Conservation (phyloP, 352 stramenopile genomes). For the Globisporangium uncinulatum region DNA sequence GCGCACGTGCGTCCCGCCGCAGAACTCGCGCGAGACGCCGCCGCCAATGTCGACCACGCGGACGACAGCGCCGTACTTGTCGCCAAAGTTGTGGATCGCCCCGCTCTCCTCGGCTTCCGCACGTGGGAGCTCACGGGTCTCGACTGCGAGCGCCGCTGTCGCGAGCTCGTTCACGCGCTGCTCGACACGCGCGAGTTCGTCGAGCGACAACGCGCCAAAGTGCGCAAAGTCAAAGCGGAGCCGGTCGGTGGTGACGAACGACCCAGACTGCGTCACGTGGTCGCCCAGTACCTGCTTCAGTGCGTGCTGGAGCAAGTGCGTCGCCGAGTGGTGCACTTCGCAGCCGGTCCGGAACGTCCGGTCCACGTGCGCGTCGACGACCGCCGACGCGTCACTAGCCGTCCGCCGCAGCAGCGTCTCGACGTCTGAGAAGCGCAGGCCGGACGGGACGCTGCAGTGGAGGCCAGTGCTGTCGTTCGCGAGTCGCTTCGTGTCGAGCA, state of each 20-base stretch:
- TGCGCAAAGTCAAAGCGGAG: constrained; percentile 83
- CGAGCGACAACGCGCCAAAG: constrained; percentile 57
- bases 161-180: constrained; percentile 54
- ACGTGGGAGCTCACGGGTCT: constrained; percentile 35
- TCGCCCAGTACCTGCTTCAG: constrained; percentile 62
- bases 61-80: constrained; percentile 80
- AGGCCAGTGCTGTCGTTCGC: constrained; percentile 39
- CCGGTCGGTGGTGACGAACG: constrained; percentile 47
- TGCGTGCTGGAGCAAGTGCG: constrained; percentile 67
- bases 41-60: constrained; percentile 59
- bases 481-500: constrained; percentile 40
- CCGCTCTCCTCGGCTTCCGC: constrained; percentile 51
- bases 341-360: constrained; percentile 40
- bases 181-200: constrained; percentile 58
- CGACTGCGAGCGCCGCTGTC: constrained; percentile 26
- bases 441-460: constrained; percentile 31
- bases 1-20: constrained; percentile 64
- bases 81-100: constrained; percentile 75
- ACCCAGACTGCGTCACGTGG: constrained; percentile 71
- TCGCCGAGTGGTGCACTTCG: constrained; percentile 69
- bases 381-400: not conserved
- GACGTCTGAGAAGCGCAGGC: constrained; percentile 22
- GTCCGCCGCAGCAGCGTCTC: constrained; percentile 13
- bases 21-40: constrained; percentile 60
- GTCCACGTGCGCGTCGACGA: constrained; percentile 45